Evolutionary conservation across 768 basidiomycete species (phyloP), one percentile per base, ranked within the genome.

Genomic region (Leccinum olivaceopallidum): DNA sequence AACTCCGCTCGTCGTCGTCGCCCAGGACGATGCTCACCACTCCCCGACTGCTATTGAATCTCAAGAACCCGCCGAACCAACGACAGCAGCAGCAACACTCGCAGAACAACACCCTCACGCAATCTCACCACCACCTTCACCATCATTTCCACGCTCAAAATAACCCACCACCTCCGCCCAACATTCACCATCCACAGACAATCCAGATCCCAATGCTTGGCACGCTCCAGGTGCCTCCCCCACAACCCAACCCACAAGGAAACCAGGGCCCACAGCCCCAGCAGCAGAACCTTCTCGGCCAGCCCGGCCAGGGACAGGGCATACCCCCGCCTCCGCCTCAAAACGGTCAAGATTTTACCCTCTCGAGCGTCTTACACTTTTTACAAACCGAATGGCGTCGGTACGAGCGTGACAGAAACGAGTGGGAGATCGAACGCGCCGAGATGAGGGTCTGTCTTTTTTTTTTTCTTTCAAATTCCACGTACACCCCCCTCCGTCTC

Each of bases 371-470:
- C 60, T 83, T 99, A 63, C 97, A 99, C 79, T 99, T 94, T 75
- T 83, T 98, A 55, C 97, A 99, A 79, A 94, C 93, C 22, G 97
- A 99, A 80, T 98, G 95, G 94, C 83, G 97, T 63, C 83, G 93
- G 61, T 98, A 97, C 71, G 97, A 98, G 76, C 88, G 95, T 74
- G 97, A 99, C 79, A 84, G 96, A 70, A 99, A 99, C 73, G 97
- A 99, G 78, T 99, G 96, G 96, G 97, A 99, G 81, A 99, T 99
- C 69, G 97, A 98, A 77, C 83, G 97, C 67, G 97, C 97, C 34
- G 97, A 98, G 77, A 98, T 98, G 95, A 84, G 96, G 83, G 94
- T 95, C 65, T 69, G 92, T 85, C 48, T 63, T 58, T 63, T 48
- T 12, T 6, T 4, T 60, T 61, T 62, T 60, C 49, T 49, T 53